A percentile compares a stretch with the other conserved stretches of the same genome.
Evolutionary conservation across 805 yeast genomes (phyloP).

Genomic region (Isabelozyma rhagii): DNA sequence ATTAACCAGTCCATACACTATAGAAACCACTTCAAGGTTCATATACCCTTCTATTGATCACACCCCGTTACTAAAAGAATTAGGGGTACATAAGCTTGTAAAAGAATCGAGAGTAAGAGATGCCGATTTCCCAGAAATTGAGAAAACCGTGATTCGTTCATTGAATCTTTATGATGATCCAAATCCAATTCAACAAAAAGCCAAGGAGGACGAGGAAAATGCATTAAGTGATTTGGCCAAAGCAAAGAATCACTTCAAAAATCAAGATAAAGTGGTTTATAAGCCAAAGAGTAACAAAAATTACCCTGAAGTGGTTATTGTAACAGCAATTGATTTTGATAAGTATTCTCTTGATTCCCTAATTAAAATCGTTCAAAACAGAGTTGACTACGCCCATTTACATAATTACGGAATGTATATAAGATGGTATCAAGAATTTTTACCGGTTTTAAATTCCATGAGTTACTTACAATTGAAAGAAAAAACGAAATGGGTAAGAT

Average conservation of each 20-base stretch:
- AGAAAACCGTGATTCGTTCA: constrained; percentile 31
- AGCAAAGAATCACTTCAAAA: constrained; percentile 58
- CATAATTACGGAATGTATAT: constrained; percentile 82
- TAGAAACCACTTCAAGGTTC: constrained; percentile 48
- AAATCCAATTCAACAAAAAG: constrained; percentile 28
- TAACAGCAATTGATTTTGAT: constrained; percentile 76
- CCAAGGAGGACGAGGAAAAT: constrained; percentile 47
- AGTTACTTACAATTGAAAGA: constrained; percentile 41
- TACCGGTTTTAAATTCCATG: constrained; percentile 50
- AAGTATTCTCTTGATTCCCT: constrained; percentile 57
- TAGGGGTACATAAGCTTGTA: constrained; percentile 52
- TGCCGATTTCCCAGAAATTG: constrained; percentile 37
- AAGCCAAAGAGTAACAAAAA: constrained; percentile 31
- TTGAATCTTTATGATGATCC: constrained; percentile 44
- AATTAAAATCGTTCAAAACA: constrained; percentile 72
- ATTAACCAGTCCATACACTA: constrained; percentile 24
- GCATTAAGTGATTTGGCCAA: constrained; percentile 37
- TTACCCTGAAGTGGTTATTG: constrained; percentile 68
- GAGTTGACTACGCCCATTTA: constrained; percentile 82
- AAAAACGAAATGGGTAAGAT: constrained; percentile 59
- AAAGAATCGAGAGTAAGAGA: constrained; percentile 46
- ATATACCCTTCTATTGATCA: constrained; percentile 78
- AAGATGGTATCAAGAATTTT: constrained; percentile 82
- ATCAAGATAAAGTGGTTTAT: constrained; percentile 61
- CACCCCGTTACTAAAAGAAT: constrained; percentile 56